Conservation (phyloP, 331 rosid genomes). For the Acacia concinna region DNA sequence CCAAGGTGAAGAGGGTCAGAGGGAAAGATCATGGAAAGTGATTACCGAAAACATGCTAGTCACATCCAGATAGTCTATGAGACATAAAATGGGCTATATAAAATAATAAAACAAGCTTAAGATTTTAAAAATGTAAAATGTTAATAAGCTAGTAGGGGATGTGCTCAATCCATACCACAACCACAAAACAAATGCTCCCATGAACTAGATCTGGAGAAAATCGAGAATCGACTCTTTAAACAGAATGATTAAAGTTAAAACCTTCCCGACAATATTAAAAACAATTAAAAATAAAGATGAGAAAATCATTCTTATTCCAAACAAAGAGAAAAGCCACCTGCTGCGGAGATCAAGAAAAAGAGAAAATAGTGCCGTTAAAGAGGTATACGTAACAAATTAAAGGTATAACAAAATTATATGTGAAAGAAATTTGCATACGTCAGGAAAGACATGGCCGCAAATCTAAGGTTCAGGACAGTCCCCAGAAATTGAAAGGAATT, state of each 20-base stretch:
- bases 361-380: constrained; percentile 23
- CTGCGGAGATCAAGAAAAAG: constrained; percentile 35
- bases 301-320: constrained; percentile 37
- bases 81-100: constrained; percentile 5
- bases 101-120: neutral
- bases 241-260: constrained; percentile 33
- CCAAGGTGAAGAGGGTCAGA: neutral
- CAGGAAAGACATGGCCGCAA: neutral
- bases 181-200: constrained; percentile 21
- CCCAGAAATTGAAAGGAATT: neutral
- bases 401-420: neutral
- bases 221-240: constrained; percentile 35
- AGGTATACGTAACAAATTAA: neutral
- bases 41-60: neutral
- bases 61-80: neutral
- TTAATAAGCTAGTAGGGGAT: neutral
- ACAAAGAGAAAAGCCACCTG: neutral
- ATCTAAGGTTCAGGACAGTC: neutral
- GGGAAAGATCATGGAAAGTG: neutral
- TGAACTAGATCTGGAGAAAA: constrained; percentile 34
- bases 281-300: neutral
- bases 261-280: neutral
- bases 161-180: neutral
- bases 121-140: too few relatives aligned
- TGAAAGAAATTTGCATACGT: neutral